phyloP scores from a whole-genome alignment of 176 grass and related monocot species.

The Luzula sylvatica region DNA sequence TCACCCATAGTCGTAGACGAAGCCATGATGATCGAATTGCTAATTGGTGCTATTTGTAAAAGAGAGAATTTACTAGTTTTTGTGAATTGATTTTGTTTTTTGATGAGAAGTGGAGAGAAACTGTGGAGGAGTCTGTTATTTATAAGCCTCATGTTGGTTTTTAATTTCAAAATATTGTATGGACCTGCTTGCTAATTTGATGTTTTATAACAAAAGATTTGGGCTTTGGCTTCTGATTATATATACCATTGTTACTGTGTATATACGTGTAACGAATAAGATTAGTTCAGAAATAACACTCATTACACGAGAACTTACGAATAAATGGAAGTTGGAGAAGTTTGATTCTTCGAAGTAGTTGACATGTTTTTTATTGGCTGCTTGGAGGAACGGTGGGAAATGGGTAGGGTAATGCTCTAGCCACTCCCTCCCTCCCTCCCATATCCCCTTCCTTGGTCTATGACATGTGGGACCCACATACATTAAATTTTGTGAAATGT shows the following conservation, averaged over 20 bases:
- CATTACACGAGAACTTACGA: background rate
- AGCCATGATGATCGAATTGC: background rate
- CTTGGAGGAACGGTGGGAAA: background rate
- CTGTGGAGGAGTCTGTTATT: background rate
- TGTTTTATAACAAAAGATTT: background rate
- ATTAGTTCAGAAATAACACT: no score
- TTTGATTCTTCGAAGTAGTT: background rate
- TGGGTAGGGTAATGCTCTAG: no score
- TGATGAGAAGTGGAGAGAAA: constrained; percentile 10
- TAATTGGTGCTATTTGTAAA: background rate
- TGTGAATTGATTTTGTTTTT: constrained; percentile 6
- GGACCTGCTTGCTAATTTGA: background rate
- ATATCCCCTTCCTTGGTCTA: no score
- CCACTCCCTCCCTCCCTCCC: no score
- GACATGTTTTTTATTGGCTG: background rate
- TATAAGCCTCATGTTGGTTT: constrained; percentile 2
- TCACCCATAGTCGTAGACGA: no score
- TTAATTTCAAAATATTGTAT: background rate
- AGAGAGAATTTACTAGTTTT: background rate
- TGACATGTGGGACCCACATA: no score
- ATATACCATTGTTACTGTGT: background rate
- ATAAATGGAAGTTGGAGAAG: background rate
- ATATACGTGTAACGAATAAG: no score
- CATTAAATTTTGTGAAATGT: no score
- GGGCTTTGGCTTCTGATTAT: background rate